Evolutionary conservation across 1,284 basidiomycete species (phyloP).

Genomic region (Trametes versicolor): DNA sequence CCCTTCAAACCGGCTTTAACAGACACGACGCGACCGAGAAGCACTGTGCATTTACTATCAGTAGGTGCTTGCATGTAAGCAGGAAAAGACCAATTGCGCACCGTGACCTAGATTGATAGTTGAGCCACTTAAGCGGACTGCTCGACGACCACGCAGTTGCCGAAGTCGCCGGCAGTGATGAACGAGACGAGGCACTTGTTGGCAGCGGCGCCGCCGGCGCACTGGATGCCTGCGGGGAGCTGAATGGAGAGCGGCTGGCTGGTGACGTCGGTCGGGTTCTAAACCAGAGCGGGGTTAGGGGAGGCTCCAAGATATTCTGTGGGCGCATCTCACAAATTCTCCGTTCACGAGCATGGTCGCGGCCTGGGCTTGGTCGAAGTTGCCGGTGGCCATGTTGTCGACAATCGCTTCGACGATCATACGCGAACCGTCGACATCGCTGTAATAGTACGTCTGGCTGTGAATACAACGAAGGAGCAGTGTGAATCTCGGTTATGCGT

Average conservation of each 20-base stretch:
- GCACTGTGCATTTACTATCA: background rate
- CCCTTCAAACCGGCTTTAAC: background rate
- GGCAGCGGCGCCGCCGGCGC: constrained; percentile 53
- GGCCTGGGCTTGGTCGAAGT: constrained; percentile 39
- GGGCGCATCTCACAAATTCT: constrained; percentile 39
- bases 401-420: constrained; percentile 47
- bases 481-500: constrained; percentile 32
- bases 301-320: background rate
- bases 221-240: constrained; percentile 56
- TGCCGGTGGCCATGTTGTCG: constrained; percentile 50
- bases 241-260: constrained; percentile 51
- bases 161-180: constrained; percentile 55
- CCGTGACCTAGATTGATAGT: background rate
- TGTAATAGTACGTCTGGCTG: constrained; percentile 28
- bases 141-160: constrained; percentile 58
- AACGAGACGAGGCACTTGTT: constrained; percentile 59
- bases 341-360: constrained; percentile 49
- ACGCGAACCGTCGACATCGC: constrained; percentile 58
- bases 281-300: background rate
- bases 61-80: background rate
- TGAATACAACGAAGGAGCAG: constrained; percentile 4
- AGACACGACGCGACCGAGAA: background rate
- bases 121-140: constrained; percentile 15
- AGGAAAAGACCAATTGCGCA: background rate
- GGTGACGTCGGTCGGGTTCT: constrained; percentile 44